These are phyloP conservation scores for Neofusicoccum laricinum DNA, from an alignment of 2,329 filamentous ascomycete species.

Conservation along the genomic window DNA sequence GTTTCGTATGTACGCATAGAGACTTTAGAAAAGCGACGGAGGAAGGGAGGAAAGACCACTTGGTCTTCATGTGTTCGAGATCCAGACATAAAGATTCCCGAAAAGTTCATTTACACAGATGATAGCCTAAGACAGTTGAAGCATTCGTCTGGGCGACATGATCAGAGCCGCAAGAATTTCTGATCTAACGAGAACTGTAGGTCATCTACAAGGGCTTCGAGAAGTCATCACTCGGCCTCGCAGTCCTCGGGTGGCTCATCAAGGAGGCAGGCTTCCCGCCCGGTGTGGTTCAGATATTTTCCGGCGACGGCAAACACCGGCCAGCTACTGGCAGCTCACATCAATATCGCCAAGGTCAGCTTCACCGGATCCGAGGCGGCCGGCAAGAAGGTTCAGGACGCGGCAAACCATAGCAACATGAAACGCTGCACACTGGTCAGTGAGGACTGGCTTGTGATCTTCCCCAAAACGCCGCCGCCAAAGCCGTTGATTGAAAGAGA, in stretches of 20 bases:
- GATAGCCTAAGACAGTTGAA: too few relatives aligned
- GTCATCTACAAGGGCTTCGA: slow-evolving; percentile 29
- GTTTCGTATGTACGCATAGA: too few relatives aligned
- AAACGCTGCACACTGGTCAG: slow-evolving; percentile 43
- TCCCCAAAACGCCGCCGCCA: too few relatives aligned
- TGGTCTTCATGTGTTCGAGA: too few relatives aligned
- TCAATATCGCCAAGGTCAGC: slow-evolving; percentile 41
- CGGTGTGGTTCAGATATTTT: slow-evolving; percentile 38
- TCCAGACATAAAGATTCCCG: too few relatives aligned
- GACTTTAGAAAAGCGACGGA: too few relatives aligned
- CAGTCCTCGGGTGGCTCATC: slow-evolving; percentile 27
- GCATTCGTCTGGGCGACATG: too few relatives aligned
- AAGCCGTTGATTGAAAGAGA: too few relatives aligned
- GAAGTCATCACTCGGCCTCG: slow-evolving; percentile 26
- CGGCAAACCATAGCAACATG: slow-evolving; percentile 36
- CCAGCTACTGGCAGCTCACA: slow-evolving; percentile 32
- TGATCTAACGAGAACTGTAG: neutral
- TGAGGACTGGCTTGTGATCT: too few relatives aligned
- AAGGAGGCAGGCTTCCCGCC: slow-evolving; percentile 39
- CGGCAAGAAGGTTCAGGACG: slow-evolving; percentile 37
- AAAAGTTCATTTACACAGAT: too few relatives aligned
- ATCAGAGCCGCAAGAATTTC: too few relatives aligned
- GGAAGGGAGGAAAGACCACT: too few relatives aligned
- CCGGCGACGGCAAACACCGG: slow-evolving; percentile 28
- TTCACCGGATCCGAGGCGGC: slow-evolving; percentile 39